phyloP scores from a whole-genome alignment of 1,284 basidiomycete species.

The Tausonia pullulans region DNA sequence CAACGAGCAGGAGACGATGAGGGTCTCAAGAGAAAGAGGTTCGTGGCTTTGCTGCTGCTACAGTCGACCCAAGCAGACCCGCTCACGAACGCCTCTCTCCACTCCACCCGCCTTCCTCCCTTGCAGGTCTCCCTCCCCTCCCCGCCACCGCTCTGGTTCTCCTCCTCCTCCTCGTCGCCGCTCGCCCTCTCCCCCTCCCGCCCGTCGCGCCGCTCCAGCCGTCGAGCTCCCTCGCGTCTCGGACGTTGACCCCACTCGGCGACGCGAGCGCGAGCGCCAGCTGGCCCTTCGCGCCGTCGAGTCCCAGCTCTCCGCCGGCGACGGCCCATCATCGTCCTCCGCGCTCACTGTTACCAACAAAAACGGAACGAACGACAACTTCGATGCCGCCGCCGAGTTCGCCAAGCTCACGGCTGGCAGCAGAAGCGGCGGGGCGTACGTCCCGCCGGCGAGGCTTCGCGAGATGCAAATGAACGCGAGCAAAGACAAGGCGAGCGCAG shows the following conservation, averaged over 20 bases:
- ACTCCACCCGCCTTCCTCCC: background rate
- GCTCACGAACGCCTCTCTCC: background rate
- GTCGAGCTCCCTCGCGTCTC: constrained; percentile 48
- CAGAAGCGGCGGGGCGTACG: constrained; percentile 87
- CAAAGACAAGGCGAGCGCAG: constrained; percentile 74
- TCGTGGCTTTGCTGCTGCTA: constrained; percentile 12
- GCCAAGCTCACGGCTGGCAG: constrained; percentile 54
- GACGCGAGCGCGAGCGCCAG: constrained; percentile 63
- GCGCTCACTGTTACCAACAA: constrained; percentile 28
- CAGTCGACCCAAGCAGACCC: too few relatives aligned
- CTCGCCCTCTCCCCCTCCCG: constrained; percentile 25
- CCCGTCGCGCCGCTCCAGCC: background rate
- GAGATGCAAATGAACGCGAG: constrained; percentile 78
- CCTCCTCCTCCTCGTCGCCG: constrained; percentile 32
- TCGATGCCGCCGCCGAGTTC: constrained; percentile 61
- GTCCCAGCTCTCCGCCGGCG: constrained; percentile 53
- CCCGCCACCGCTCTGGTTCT: constrained; percentile 26
- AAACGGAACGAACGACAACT: constrained; percentile 25
- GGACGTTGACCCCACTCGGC: constrained; percentile 66
- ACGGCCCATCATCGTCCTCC: constrained; percentile 25
- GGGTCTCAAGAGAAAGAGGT: constrained; percentile 32
- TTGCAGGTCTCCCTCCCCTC: background rate
- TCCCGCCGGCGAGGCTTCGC: constrained; percentile 83
- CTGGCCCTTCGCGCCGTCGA: constrained; percentile 60
- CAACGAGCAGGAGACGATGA: constrained; percentile 1